Percentiles rank a stretch among this genome's conserved stretches.
phyloP scores from a whole-genome alignment of 2,329 filamentous ascomycete species.

The Cercospora canescens region DNA sequence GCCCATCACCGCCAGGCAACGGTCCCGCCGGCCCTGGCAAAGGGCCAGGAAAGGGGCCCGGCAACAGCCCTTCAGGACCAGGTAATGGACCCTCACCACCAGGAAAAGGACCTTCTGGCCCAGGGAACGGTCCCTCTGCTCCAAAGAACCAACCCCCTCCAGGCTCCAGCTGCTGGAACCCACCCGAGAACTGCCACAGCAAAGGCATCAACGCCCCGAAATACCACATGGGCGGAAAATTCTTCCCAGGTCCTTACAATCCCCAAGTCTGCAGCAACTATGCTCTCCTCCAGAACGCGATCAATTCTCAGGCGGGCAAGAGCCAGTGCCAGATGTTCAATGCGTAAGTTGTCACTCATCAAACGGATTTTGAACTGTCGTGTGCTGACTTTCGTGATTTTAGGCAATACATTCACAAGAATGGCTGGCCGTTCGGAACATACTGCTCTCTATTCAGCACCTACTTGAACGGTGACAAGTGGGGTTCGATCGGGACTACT shows the following conservation, averaged over 20 bases:
- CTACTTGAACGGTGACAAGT: conserved; percentile 14
- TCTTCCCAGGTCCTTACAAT: conserved; percentile 34
- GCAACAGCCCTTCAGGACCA: background rate
- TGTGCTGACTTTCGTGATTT: background rate
- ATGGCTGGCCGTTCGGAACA: conserved; percentile 28
- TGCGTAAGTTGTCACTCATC: conserved; percentile 15
- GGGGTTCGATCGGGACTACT: conserved; percentile 23
- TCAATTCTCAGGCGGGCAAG: conserved; percentile 16
- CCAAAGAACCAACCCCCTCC: conserved; percentile 7
- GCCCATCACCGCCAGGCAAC: background rate
- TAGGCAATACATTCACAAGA: conserved; percentile 27
- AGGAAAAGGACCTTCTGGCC: background rate
- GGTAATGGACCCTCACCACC: background rate
- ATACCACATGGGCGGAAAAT: conserved; percentile 27
- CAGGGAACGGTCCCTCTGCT: background rate
- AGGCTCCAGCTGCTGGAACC: background rate
- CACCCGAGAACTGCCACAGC: conserved; percentile 19
- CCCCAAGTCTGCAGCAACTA: conserved; percentile 32
- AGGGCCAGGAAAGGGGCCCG: background rate
- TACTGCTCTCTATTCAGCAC: conserved; percentile 29
- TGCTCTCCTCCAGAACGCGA: conserved; percentile 24
- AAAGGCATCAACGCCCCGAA: conserved; percentile 24
- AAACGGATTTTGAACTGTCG: too few relatives aligned
- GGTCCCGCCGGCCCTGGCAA: background rate
- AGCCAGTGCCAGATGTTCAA: conserved; percentile 32